phyloP scores from a whole-genome alignment of 805 yeast species.

The Pichia deserticola region DNA sequence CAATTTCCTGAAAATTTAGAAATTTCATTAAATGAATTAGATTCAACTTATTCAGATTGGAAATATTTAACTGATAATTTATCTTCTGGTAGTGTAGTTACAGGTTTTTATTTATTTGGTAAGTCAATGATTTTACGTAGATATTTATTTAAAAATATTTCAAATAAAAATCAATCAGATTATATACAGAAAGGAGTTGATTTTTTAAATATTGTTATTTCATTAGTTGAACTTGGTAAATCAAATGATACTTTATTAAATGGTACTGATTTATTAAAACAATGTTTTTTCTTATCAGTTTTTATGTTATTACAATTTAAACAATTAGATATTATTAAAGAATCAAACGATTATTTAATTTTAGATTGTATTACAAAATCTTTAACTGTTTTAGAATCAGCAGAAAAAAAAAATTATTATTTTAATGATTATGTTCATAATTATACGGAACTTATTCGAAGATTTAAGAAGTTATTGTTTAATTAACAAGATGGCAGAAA shows the following conservation, averaged over 20 bases:
- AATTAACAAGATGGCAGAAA: no score
- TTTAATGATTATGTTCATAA: conserved; percentile 1
- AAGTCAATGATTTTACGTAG: conserved; percentile 21
- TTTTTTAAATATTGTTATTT: not conserved
- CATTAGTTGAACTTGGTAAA: not conserved
- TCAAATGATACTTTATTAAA: not conserved
- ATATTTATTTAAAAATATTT: conserved; percentile 11
- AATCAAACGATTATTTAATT: not conserved
- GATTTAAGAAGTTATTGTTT: conserved; percentile 1
- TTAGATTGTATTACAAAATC: not conserved
- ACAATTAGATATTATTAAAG: conserved; percentile 2
- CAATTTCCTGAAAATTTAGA: conserved; percentile 31
- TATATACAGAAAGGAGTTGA: not conserved
- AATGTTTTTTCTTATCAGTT: conserved; percentile 1
- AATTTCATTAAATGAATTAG: conserved; percentile 18
- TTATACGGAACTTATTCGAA: conserved; percentile 2
- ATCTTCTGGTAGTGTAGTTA: conserved; percentile 11
- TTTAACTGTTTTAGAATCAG: not conserved
- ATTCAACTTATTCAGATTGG: conserved; percentile 21
- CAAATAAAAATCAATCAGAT: conserved; percentile 1
- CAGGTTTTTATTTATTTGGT: conserved; percentile 15
- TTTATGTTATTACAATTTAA: conserved; percentile 7
- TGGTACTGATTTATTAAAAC: conserved; percentile 4
- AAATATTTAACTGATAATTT: conserved; percentile 19
- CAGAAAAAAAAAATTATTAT: not conserved